phyloP scores from a whole-genome alignment of 2,329 filamentous ascomycete genomes.

The Lecanosticta acicola region DNA sequence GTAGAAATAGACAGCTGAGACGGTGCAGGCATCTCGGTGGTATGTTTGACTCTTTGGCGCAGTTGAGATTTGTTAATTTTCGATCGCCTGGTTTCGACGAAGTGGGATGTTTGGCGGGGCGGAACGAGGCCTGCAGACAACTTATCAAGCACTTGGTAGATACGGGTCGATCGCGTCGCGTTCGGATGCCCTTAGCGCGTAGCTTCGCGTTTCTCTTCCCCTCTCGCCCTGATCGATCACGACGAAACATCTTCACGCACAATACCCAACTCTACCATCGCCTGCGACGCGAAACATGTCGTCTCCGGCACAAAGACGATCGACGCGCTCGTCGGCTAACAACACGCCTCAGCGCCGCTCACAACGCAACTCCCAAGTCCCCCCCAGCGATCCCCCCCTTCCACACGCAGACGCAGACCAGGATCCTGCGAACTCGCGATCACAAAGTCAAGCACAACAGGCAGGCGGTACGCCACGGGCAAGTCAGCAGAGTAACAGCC shows the following conservation, averaged over 20 bases:
- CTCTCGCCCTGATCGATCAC: neutral
- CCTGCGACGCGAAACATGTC: slow-evolving; percentile 53
- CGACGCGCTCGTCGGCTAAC: slow-evolving; percentile 48
- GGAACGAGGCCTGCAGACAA: neutral
- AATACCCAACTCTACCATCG: slow-evolving; percentile 5
- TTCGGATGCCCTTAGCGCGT: neutral
- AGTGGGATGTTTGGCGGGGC: slow-evolving; percentile 1
- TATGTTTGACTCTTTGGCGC: no score
- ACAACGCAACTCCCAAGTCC: slow-evolving; percentile 50
- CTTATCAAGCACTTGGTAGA: slow-evolving; percentile 1
- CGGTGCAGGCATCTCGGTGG: slow-evolving; percentile 64
- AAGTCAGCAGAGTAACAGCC: slow-evolving; percentile 18
- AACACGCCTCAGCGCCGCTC: slow-evolving; percentile 45
- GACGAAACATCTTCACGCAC: neutral
- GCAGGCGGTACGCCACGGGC: slow-evolving; percentile 24
- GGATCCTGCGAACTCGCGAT: slow-evolving; percentile 38
- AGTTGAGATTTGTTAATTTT: no score
- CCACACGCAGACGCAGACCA: slow-evolving; percentile 22
- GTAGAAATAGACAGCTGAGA: slow-evolving; percentile 74
- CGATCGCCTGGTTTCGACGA: no score
- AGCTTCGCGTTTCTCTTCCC: slow-evolving; percentile 2
- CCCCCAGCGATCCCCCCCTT: slow-evolving; percentile 37
- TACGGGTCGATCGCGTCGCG: neutral
- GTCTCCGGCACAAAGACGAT: slow-evolving; percentile 54
- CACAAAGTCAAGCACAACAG: slow-evolving; percentile 38